Base-by-base conservation (phyloP, 768 basidiomycete species). In the Auricularia cornea region DNA sequence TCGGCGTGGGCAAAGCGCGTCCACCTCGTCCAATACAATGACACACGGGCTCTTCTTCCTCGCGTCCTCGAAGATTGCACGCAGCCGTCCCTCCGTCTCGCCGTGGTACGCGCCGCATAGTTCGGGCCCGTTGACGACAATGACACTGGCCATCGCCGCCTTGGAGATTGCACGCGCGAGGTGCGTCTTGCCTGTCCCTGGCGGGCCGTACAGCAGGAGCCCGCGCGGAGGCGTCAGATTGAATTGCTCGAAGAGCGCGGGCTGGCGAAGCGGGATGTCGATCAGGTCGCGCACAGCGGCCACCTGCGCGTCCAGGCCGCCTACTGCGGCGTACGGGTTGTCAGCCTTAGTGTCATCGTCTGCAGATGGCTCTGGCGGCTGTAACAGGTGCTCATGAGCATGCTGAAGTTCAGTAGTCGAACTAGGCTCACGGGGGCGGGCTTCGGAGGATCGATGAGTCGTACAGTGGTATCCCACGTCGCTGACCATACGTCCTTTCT, bases 141-240 rank as follows among this genome's bases (percentile, higher is more conserved):
- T 83, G n/a, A 97, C 90, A 30, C 88, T 86, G 6, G 94, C 90
- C 32, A 83, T 83, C 1, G 90, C 91, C 4, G 94, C 92, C 0
- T 87, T 83, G 3, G 96, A 94, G 64, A 99, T 94, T 16, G 94
- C 92, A 65, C 94, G 87, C 12, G 97, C 96, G 2, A 99, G 80
- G 70, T 97, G 94, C 0, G 97, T 99, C 77, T 99, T 99, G 18
- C 97, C 97, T 10, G 97, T 98, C 40, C 97, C 97, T 2, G 97
- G 94, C 12, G 94, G 95, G 12, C 97, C 97, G 73, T 98, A 89
- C 1, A 99, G 83, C 23, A 98, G 82, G 54, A 98, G 89, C 3
- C 97, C 97, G 56, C 92, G 86, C n/a, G 96, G 95, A 18, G 96
- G 95, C 3, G 14, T 57, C 48, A 40, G 31, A 41, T 41, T n/a